Evolutionary conservation across 306 rosid genomes (phyloP), one percentile per base, ranked within the genome.

Genomic region (Hylodesmum podocarpum): DNA sequence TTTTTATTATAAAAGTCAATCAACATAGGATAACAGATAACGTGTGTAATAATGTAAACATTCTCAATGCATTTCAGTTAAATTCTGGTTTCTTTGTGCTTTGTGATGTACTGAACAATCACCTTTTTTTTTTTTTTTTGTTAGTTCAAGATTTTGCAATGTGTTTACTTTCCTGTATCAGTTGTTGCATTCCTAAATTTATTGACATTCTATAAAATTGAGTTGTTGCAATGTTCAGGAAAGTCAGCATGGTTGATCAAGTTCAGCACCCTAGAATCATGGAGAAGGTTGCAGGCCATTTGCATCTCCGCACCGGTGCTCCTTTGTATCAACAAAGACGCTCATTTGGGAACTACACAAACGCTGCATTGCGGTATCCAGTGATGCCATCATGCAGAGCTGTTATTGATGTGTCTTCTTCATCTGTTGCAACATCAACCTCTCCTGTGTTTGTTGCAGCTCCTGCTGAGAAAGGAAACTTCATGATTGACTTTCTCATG

Each of bases 401-500:
- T 5, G 70, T 87, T 9, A 44, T 81, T 15, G 91, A 86, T 51
- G 62, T n/a, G n/a, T n/a, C n/a, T n/a, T 90, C 3, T 87, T 88
- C 1, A 21, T 80, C 8, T 31, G 76, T 87, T 73, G 66, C 85
- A 39, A 66, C 91, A 43, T 67, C 88, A 28, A 66, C 84, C 7
- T 89, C 94, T 4, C 96, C 92, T 14, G 46, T 93, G 51, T 91
- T 89, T 47, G 89, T 80, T 5, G 86, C 90, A 1, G 92, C 98
- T 73, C 97, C 97, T 0, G 87, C 87, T 0, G 96, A 93, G 88
- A 91, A 93, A 74, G 88, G 98, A 8, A 8, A 84, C 47, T 93
- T 93, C 75, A 0, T 84, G 0, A 13, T 91, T 28, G 98, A 88
- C 71, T 93, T 93, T 82, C 83, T 93, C 13, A 88, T 91, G 96